phyloP scores from a whole-genome alignment of 108 stramenopile genomes.

The Hondaea fermentalgiana region DNA sequence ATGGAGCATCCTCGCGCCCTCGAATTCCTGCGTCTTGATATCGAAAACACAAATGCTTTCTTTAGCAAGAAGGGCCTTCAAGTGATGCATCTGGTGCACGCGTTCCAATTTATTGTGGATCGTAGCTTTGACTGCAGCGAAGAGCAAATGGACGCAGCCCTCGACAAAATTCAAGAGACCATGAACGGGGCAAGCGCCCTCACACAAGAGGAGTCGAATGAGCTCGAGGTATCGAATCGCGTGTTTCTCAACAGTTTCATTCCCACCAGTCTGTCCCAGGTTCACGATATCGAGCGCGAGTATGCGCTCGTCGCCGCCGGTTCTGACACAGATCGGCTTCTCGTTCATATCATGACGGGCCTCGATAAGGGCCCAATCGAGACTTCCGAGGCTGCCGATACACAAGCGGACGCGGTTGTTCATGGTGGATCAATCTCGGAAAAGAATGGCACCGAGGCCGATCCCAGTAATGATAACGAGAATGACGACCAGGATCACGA shows the following conservation, averaged over 20 bases:
- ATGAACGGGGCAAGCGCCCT: background rate
- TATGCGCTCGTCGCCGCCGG: background rate
- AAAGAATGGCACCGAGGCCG: background rate
- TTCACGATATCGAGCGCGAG: background rate
- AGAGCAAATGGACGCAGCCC: constrained; percentile 19
- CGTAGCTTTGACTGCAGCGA: constrained; percentile 10
- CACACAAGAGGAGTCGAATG: background rate
- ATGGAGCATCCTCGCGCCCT: constrained; percentile 86
- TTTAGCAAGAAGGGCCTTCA: constrained; percentile 69
- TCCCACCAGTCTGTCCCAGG: background rate
- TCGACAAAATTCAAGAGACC: background rate
- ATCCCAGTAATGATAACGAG: background rate
- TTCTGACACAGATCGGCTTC: background rate
- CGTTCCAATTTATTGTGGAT: constrained; percentile 41
- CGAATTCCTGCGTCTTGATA: constrained; percentile 93
- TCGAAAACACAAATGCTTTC: constrained; percentile 87
- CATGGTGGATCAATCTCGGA: background rate
- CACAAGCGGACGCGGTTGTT: background rate
- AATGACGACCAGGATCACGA: background rate
- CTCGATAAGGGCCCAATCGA: background rate
- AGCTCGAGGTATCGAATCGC: background rate
- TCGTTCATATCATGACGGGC: background rate
- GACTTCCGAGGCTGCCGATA: background rate
- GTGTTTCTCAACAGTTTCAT: background rate
- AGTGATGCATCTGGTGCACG: constrained; percentile 2